Evolutionary conservation across 176 grass and related monocot species (phyloP).

Genomic region (Juncus inflexus): DNA sequence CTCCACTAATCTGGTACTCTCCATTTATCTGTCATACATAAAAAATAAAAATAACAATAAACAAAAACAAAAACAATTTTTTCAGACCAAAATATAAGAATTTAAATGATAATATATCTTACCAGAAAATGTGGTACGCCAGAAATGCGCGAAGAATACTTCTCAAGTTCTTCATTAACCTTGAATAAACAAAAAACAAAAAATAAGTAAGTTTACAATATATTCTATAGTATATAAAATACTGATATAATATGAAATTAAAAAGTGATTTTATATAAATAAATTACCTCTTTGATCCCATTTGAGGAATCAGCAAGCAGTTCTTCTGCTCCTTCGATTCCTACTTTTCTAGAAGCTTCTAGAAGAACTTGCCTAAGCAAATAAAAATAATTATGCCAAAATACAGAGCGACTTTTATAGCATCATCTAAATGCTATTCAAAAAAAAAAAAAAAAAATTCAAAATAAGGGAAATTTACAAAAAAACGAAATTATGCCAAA

Average conservation of each 20-base stretch:
- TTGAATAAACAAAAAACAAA: constrained; percentile 36
- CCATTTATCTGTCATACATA: constrained; percentile 47
- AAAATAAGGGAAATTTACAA: no score
- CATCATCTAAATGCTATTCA: no score
- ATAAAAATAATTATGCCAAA: constrained; percentile 3
- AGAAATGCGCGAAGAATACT: constrained; percentile 76
- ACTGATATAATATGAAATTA: background rate
- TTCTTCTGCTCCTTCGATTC: constrained; percentile 80
- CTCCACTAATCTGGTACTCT: constrained; percentile 73
- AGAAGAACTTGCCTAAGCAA: constrained; percentile 66
- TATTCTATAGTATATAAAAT: background rate
- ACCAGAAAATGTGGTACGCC: constrained; percentile 89
- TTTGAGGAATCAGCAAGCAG: constrained; percentile 62
- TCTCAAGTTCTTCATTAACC: constrained; percentile 79
- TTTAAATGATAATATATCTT: constrained; percentile 22
- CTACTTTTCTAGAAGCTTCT: constrained; percentile 77
- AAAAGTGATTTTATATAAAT: background rate
- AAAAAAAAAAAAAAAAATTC: no score
- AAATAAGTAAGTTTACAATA: background rate
- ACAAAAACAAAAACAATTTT: constrained; percentile 11
- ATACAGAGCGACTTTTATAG: no score
- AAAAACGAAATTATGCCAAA: no score
- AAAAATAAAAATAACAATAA: background rate
- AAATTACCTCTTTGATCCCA: constrained; percentile 59
- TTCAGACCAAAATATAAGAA: background rate